These are phyloP conservation scores for Vigna nakashimae DNA, from an alignment of 306 rosid genomes.

Conservation along the genomic window DNA sequence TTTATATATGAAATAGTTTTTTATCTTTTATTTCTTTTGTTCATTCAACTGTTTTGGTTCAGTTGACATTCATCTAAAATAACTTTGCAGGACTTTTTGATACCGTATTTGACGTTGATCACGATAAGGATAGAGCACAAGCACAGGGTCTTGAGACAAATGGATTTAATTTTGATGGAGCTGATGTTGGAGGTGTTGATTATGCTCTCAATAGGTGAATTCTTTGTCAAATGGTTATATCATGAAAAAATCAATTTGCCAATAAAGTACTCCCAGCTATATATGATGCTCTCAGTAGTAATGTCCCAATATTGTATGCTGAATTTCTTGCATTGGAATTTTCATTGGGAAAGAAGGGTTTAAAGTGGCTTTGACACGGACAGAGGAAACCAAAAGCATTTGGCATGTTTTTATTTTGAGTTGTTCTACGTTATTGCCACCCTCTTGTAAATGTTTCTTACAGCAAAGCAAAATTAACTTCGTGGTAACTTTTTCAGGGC, in stretches of 20 bases:
- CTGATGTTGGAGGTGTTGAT: constrained; percentile 87
- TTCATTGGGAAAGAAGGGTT: constrained; percentile 19
- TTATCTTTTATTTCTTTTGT: constrained; percentile 4
- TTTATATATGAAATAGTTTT: constrained; percentile 9
- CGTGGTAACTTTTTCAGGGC: constrained; percentile 67
- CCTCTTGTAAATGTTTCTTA: neutral
- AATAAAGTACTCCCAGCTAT: neutral
- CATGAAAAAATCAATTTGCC: constrained; percentile 18
- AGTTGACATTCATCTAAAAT: constrained; percentile 35
- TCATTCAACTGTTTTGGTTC: constrained; percentile 23
- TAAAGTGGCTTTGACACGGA: neutral
- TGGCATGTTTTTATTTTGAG: neutral
- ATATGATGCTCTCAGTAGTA: too few species aligned
- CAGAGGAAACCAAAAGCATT: constrained; percentile 1
- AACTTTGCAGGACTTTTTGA: constrained; percentile 78
- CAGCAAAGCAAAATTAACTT: constrained; percentile 12
- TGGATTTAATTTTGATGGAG: constrained; percentile 93
- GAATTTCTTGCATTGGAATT: constrained; percentile 8
- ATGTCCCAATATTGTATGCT: neutral
- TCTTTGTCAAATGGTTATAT: constrained; percentile 20
- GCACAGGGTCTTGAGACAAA: constrained; percentile 84
- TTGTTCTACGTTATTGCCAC: constrained; percentile 2
- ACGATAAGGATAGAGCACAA: constrained; percentile 83
- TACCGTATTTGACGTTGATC: constrained; percentile 85
- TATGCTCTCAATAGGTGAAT: constrained; percentile 91